A percentile compares a stretch with the other conserved stretches of the same genome.
Conservation (phyloP, 2,329 filamentous ascomycete species). For the Truncatella angustata region DNA sequence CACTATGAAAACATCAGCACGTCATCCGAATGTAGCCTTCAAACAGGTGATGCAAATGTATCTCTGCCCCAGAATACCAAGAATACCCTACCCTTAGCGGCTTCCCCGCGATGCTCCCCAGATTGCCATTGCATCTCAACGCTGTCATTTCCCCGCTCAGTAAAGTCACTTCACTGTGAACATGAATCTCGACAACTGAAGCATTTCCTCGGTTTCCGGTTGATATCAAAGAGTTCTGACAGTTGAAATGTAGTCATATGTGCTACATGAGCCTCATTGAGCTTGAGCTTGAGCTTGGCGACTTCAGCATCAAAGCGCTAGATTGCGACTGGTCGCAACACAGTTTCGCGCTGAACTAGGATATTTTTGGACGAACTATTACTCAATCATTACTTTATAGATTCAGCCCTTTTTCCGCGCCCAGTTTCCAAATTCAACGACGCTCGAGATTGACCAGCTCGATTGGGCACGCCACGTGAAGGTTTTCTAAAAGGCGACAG, state of each 20-base stretch:
- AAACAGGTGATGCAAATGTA: not conserved
- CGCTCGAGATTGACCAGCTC: not conserved
- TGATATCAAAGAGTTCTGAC: not conserved
- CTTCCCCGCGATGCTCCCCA: not conserved
- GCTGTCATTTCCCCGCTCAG: not conserved
- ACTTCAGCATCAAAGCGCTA: not conserved
- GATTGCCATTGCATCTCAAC: not conserved
- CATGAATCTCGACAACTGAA: not conserved
- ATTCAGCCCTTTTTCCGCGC: not conserved
- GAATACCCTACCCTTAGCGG: too few relatives aligned
- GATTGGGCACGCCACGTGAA: not conserved
- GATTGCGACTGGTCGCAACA: not conserved
- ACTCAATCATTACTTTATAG: not conserved
- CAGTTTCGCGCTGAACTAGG: not conserved
- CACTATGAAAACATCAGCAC: too few relatives aligned
- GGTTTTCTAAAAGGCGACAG: not conserved
- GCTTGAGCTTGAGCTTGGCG: not conserved
- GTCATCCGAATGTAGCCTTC: too few relatives aligned
- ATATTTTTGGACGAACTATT: not conserved
- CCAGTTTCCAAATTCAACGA: slow-evolving; percentile 4
- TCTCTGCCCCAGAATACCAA: not conserved
- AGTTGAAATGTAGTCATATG: not conserved
- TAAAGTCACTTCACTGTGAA: not conserved
- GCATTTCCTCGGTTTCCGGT: not conserved
- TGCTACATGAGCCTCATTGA: not conserved